phyloP scores from a whole-genome alignment of 345 rosid genomes.

The Pugionium dolabratum region DNA sequence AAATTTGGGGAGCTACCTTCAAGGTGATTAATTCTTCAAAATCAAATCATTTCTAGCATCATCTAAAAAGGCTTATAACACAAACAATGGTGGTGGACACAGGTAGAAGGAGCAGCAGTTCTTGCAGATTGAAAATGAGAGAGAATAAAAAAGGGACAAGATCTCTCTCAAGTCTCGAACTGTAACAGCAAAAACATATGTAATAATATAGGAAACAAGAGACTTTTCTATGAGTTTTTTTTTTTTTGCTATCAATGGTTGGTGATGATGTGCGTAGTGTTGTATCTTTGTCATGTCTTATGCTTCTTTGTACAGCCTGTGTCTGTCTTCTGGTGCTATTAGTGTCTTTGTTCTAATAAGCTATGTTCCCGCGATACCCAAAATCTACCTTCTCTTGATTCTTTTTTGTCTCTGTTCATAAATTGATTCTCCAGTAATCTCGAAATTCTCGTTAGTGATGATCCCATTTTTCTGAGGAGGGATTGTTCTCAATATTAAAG shows the following conservation, averaged over 20 bases:
- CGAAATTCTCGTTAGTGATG: neutral
- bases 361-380: constrained; percentile 2
- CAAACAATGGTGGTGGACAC: constrained; percentile 37
- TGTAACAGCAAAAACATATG: neutral
- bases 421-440: constrained; percentile 6
- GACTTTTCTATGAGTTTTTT: too few species aligned
- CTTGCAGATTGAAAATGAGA: constrained; percentile 57
- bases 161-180: too few species aligned
- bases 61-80: constrained; percentile 14
- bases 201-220: constrained; percentile 23
- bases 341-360: constrained; percentile 25
- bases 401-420: neutral
- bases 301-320: constrained; percentile 31
- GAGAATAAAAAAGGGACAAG: too few species aligned
- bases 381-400: constrained; percentile 21
- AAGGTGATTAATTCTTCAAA: constrained; percentile 50
- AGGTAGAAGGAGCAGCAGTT: constrained; percentile 91
- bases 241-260: too few species aligned
- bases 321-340: constrained; percentile 24
- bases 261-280: too few species aligned
- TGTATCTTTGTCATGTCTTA: constrained; percentile 9
- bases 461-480: too few species aligned
- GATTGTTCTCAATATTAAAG: too few species aligned
- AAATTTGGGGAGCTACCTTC: constrained; percentile 97
- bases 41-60: neutral